A percentile compares a stretch with the other conserved stretches of the same genome.
These are phyloP conservation scores for Polygonum aviculare DNA, from an alignment of 148 eudicot species.

Conservation along the genomic window DNA sequence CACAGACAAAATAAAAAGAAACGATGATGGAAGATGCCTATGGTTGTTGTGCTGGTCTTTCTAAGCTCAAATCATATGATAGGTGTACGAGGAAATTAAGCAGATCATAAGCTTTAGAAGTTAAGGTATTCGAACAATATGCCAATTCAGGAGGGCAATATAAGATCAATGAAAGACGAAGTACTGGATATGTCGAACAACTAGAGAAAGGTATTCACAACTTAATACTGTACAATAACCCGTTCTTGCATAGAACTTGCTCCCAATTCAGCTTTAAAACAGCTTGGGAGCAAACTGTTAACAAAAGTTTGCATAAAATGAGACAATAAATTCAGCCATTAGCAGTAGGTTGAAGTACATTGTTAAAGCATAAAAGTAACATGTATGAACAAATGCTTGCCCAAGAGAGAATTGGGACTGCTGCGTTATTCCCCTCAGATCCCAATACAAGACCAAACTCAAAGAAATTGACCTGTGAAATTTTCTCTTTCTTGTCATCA, in stretches of 20 bases:
- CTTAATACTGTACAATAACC: too few species aligned
- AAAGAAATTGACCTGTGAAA: not conserved
- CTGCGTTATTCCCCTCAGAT: not conserved
- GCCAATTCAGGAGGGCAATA: too few species aligned
- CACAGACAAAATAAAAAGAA: not conserved
- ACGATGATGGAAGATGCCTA: not conserved
- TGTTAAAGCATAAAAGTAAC: not conserved
- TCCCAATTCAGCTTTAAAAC: not conserved
- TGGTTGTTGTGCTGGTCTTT: not conserved
- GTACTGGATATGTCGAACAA: too few species aligned
- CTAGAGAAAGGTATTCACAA: too few species aligned
- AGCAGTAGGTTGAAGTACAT: not conserved
- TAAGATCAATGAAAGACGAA: not conserved
- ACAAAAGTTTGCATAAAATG: not conserved
- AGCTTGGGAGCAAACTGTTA: not conserved
- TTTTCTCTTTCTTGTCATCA: not conserved
- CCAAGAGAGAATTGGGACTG: not conserved
- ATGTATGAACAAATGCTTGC: not conserved
- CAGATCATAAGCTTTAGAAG: too few species aligned
- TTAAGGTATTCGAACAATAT: too few species aligned
- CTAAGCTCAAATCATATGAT: not conserved
- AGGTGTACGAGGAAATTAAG: too few species aligned
- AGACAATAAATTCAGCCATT: not conserved
- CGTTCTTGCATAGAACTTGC: not conserved
- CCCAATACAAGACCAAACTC: not conserved